These are phyloP conservation scores for Ciborinia camelliae DNA, from an alignment of 2,329 filamentous ascomycete species.

Conservation along the genomic window DNA sequence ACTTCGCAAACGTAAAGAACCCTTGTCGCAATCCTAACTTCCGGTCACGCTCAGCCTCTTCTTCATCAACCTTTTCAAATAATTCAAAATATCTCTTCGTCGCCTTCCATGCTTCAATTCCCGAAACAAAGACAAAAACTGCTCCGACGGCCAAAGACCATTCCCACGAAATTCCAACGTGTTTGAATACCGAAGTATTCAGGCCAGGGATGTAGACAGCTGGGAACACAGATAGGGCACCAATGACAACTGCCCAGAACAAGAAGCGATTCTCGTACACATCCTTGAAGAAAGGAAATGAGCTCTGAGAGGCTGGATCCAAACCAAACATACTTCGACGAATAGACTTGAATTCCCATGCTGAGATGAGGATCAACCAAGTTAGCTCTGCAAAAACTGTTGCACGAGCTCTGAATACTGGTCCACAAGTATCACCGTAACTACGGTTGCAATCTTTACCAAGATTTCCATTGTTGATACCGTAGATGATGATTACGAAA, in stretches of 20 bases:
- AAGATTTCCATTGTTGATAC: constrained; percentile 53
- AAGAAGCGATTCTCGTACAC: constrained; percentile 71
- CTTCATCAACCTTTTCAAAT: neutral
- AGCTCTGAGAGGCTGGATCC: constrained; percentile 57
- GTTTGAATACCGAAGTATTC: constrained; percentile 63
- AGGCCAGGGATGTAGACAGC: constrained; percentile 66
- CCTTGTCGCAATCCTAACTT: constrained; percentile 10
- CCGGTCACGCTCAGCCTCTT: neutral
- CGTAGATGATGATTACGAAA: constrained; percentile 63
- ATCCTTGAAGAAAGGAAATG: constrained; percentile 62
- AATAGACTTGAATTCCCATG: constrained; percentile 75
- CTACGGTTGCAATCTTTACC: constrained; percentile 58
- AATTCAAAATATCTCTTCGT: constrained; percentile 48
- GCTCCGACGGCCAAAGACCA: constrained; percentile 65
- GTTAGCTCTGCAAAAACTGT: constrained; percentile 72
- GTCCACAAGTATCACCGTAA: constrained; percentile 53
- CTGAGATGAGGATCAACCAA: constrained; percentile 72
- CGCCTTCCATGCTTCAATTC: constrained; percentile 66
- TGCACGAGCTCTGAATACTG: constrained; percentile 67
- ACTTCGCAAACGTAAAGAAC: constrained; percentile 3
- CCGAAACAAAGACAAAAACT: constrained; percentile 58
- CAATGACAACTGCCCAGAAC: constrained; percentile 60
- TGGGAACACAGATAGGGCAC: constrained; percentile 56
- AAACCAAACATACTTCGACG: constrained; percentile 72
- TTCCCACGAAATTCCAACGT: constrained; percentile 63